These are phyloP conservation scores for Beauveria brongniartii DNA, from an alignment of 2,329 filamentous ascomycete species.

Conservation along the genomic window DNA sequence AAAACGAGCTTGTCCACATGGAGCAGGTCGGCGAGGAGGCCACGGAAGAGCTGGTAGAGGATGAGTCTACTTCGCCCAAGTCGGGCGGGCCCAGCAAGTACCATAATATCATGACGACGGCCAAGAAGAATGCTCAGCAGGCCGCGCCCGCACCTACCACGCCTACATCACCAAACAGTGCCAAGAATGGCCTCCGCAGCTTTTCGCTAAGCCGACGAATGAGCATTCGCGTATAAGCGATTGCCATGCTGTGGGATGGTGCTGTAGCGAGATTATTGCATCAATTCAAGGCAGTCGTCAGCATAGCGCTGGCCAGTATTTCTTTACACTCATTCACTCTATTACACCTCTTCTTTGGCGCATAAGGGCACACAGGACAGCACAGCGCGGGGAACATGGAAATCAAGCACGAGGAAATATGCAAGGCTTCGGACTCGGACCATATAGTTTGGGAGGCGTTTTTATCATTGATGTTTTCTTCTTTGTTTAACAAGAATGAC, in stretches of 20 bases:
- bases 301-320: background rate
- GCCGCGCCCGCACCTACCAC: background rate
- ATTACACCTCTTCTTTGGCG: background rate
- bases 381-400: background rate
- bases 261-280: background rate
- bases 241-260: background rate
- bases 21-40: constrained; percentile 28
- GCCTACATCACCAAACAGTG: constrained; percentile 13
- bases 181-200: constrained; percentile 1
- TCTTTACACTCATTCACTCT: background rate
- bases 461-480: background rate
- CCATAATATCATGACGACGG: constrained; percentile 37
- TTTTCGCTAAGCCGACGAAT: constrained; percentile 13
- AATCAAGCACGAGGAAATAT: background rate
- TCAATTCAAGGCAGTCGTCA: background rate
- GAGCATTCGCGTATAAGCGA: constrained; percentile 10
- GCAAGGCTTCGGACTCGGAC: background rate
- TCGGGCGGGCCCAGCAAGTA: constrained; percentile 33
- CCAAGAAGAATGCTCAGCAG: constrained; percentile 32
- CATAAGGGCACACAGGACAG: constrained; percentile 8
- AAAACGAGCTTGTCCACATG: constrained; percentile 23
- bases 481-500: constrained; percentile 5
- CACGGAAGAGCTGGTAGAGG: constrained; percentile 12
- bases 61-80: constrained; percentile 13
- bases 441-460: background rate